Evolutionary conservation across 176 grass and related monocot genomes (phyloP), one percentile per base, ranked within the genome.

Genomic region (Paspalum notatum): DNA sequence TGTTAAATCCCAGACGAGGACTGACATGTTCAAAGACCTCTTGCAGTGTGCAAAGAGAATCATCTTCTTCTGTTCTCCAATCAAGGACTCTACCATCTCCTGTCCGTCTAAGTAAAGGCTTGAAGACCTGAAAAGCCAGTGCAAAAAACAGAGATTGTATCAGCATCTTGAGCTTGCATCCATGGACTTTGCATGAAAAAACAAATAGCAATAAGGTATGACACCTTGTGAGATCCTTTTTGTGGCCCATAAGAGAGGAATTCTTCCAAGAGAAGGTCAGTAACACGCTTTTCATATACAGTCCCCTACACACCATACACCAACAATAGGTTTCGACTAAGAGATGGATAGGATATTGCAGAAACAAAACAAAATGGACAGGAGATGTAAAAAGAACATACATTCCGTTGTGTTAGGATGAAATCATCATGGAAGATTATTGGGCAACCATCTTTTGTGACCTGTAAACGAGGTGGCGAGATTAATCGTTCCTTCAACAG

Each of bases 401-500:
- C 95, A 76, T 66, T 58, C 79, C 85, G 75, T 60, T 87, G 78
- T 9, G 95, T 87, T 62, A 87, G 11, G 66, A 94, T 90, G 22
- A 93, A 83, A 48, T 98, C 84, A 12, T 98, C 95, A 71, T 98
- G 95, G 78, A 98, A 98, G 58, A 98, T 87, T 75, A 98, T 87
- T 51, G 92, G 84, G 74, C 58, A 87, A 39, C 66, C 92, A 87
- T 98, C 95, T 68, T 83, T 94, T 10, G 95, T 98, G 72, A 94
- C 92, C 95, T 98, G 88, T 75, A 85, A 85, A 18, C 14, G 73
- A 86, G 42, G 77, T 43, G 42, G 59, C 4, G 41, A 6, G 15
- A 45, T 62, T 55, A 65, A 17, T 71, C 18, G 40, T 63, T 53
- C 38, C 26, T 75, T 81, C 20, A 60, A 66, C n/a, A 55, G 45